Evolutionary conservation across 2,329 filamentous ascomycete genomes (phyloP), one percentile per base, ranked within the genome.

Genomic region (Penicillium psychrosexuale): DNA sequence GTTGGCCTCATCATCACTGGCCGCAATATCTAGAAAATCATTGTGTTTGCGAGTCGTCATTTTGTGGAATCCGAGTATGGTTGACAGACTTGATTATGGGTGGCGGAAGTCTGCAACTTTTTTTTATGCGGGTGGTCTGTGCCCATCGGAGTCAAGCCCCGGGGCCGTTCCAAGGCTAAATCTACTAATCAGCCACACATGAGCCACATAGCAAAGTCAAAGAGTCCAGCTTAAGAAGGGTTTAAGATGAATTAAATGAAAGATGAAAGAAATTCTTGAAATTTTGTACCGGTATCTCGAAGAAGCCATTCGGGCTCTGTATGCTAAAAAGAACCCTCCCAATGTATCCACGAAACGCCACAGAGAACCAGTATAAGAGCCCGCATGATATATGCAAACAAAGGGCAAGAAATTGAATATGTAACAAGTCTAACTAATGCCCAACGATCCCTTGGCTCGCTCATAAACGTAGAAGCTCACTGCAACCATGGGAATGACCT

Each of bases 401-500:
- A 24, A 24, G 22, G 22, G 22, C 27, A 47, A 19, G 56, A 54
- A 38, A 44, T 7, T 34, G 37, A 42, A 17, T 34, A 50, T 34
- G 15, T 50, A 39, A 24, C 33, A 48, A 33, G 30, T 49, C 12
- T 50, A 54, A 22, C n/a, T n/a, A 27, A 47, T 51, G 1, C 84
- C 85, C 61, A 91, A 75, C 61, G 79, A 75, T 77, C 80, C 71
- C 77, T 88, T 88, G 49, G 80, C 78, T 56, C 85, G 77, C 69
- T 88, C 85, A 66, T 88, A 88, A 17, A 84, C 84, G 68, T 82
- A 87, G 70, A 88, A 88, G 60, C 82, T 83, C 15, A 83, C 84
- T 12, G 94, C 94, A 28, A 78, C 85, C 90, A 99, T 88, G 3
- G 94, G 94, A 59, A 97, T 81, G 48, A 97, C 84, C 78, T 99